A percentile compares a stretch with the other conserved stretches of the same genome.
phyloP scores from a whole-genome alignment of 2,329 filamentous ascomycete species.

The Claviceps sp. region DNA sequence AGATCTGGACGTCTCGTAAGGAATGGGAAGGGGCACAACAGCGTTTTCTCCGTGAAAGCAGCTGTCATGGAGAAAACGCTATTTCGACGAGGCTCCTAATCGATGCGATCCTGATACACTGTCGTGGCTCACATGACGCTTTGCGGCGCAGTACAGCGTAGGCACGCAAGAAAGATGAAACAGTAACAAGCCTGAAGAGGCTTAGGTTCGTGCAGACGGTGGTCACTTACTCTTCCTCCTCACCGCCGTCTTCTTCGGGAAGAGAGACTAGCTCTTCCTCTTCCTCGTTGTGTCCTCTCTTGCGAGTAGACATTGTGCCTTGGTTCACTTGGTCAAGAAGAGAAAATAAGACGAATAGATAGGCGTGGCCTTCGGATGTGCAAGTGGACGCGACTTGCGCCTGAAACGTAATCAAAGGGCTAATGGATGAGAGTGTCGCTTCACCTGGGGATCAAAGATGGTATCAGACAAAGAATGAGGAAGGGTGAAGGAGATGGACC shows the following conservation, averaged over 20 bases:
- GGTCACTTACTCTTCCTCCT: conserved; percentile 39
- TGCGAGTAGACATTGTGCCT: conserved; percentile 33
- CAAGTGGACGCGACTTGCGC: conserved; percentile 4
- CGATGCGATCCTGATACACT: background rate
- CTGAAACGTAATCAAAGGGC: background rate
- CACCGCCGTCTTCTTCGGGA: conserved; percentile 37
- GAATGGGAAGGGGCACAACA: background rate
- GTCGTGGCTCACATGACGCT: background rate
- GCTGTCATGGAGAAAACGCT: background rate
- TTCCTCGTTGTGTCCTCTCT: conserved; percentile 46
- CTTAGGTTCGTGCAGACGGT: background rate
- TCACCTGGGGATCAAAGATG: background rate
- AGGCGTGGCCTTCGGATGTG: background rate
- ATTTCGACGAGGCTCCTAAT: background rate
- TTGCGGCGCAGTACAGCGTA: background rate
- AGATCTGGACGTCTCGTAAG: background rate
- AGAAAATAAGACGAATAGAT: background rate
- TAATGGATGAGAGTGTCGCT: conserved; percentile 1
- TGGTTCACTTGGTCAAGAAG: background rate
- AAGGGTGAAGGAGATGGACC: background rate
- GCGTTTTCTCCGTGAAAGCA: background rate
- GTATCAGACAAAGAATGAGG: background rate
- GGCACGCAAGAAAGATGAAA: background rate
- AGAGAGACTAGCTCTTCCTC: conserved; percentile 42
- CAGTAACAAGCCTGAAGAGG: background rate